Conservation (phyloP, 768 basidiomycete species). For the Trametes gibbosa region DNA sequence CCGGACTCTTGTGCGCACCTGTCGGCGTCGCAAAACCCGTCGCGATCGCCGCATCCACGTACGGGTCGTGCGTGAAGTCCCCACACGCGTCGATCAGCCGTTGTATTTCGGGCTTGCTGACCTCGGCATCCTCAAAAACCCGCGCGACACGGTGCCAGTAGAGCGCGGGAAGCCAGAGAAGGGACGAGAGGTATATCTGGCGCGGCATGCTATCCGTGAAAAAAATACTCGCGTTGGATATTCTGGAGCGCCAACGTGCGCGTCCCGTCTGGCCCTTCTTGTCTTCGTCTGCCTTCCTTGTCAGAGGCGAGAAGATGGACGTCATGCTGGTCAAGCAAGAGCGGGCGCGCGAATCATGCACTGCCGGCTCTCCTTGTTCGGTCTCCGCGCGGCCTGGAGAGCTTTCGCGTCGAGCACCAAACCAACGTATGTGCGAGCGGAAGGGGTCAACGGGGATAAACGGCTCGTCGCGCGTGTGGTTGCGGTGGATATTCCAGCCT, state of each 20-base stretch:
- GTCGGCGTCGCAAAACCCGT: slow-evolving; percentile 12
- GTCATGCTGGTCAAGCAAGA: slow-evolving; percentile 20
- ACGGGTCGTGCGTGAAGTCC: slow-evolving; percentile 6
- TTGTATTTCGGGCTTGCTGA: slow-evolving; percentile 69
- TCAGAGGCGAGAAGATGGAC: not conserved
- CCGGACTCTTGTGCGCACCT: slow-evolving; percentile 3
- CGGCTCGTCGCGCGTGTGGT: slow-evolving; percentile 41
- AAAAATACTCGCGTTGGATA: slow-evolving; percentile 26
- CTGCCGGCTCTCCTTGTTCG: slow-evolving; percentile 1
- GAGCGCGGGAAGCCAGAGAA: slow-evolving; percentile 71
- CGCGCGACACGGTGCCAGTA: slow-evolving; percentile 78
- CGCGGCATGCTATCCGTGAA: slow-evolving; percentile 39
- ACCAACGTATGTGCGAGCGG: slow-evolving; percentile 24
- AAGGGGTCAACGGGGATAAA: slow-evolving; percentile 39
- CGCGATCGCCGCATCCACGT: slow-evolving; percentile 9
- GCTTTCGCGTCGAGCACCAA: slow-evolving; percentile 13
- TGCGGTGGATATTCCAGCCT: slow-evolving; percentile 51
- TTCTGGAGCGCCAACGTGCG: slow-evolving; percentile 13
- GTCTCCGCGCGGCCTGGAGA: slow-evolving; percentile 8
- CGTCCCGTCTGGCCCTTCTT: slow-evolving; percentile 1
- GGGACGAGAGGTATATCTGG: slow-evolving; percentile 42
- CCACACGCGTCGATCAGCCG: slow-evolving; percentile 35
- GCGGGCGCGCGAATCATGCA: not conserved
- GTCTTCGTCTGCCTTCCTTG: not conserved
- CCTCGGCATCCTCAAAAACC: slow-evolving; percentile 75